These are phyloP conservation scores for Neurospora tetrasperma DNA, from an alignment of 495 filamentous ascomycete genomes.

Conservation along the genomic window DNA sequence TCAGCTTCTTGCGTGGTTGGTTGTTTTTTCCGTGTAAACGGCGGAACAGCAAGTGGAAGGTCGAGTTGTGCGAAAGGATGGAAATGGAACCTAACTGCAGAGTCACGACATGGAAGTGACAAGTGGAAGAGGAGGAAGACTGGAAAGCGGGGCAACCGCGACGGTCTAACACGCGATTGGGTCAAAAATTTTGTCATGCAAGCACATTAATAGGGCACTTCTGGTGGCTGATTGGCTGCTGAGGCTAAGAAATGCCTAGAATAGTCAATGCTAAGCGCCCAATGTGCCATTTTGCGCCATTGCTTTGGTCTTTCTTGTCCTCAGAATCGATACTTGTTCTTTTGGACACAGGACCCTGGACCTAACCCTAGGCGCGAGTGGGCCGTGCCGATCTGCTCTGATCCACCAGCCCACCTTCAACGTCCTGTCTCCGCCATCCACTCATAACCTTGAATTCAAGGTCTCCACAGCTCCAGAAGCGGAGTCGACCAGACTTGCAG, in stretches of 20 bases:
- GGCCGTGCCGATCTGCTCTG: background rate
- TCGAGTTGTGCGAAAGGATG: too few relatives aligned
- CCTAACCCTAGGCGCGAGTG: background rate
- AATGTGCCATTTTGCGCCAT: background rate
- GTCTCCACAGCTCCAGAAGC: background rate
- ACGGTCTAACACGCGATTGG: conserved; percentile 16
- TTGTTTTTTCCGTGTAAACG: background rate
- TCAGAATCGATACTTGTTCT: background rate
- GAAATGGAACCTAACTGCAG: too few relatives aligned
- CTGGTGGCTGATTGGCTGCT: conserved; percentile 16
- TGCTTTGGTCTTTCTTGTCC: background rate
- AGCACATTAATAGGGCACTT: conserved; percentile 10
- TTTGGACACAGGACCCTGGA: background rate
- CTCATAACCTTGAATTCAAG: background rate
- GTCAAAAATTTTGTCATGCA: conserved; percentile 24
- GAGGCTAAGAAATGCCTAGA: conserved; percentile 3
- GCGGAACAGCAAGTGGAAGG: background rate
- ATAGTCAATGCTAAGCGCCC: conserved; percentile 25
- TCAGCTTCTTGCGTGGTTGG: background rate
- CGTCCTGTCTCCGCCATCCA: background rate
- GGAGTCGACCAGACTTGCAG: background rate
- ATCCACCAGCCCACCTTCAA: background rate
- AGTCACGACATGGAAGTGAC: too few relatives aligned
- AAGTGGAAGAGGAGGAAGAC: background rate
- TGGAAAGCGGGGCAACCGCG: background rate